Base-by-base conservation (phyloP, 345 rosid genomes). In the Eucalyptus cloeziana region DNA sequence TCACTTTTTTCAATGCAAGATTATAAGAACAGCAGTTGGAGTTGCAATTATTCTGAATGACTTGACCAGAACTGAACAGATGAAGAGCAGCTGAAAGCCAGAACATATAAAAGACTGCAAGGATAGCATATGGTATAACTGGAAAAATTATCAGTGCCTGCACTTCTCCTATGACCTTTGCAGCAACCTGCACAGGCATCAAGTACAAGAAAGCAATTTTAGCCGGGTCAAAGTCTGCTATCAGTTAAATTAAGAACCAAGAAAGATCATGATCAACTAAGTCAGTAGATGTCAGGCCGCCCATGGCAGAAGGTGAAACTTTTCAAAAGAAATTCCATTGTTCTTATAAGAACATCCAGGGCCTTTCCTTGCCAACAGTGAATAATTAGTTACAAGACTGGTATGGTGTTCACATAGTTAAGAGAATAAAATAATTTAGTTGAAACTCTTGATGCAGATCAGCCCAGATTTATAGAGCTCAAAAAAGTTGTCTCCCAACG, bases 141-240 rank as follows among this genome's bases (percentile, higher is more conserved):
- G 99, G 99, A 92, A 95, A 98, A 86, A 98, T 94, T 76, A 98
- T 94, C 90, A 98, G 96, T 7, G 99, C 99, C 90, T 94, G 99
- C 90, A 96, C 99, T 94, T 98, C 99, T 90, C 99, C 98, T 37
- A 98, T 94, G 88, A 98, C 97, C 93, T 98, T 98, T n/a, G 99
- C 99, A 89, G 99, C 99, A 76, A 98, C 99, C 99, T 97, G 95
- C 88, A 87, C 52, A 52, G 49, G 49, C 58, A 67, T 62, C 69
- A 30, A 89, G 89, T 27, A 88, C 27, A 86, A 89, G 49, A 43
- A 31, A 49, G 85, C 31, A 31, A 49, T n/a, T 76, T 76, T 76
- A 37, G 45, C 45, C 0, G 5, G 47, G 83, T 76, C 83, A 76
- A 71, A 76, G 47, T 40, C 85, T 21, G 85, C 85, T 22, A 76